Conservation (phyloP, 441 rosid species). For the Eutrema salsugineum region DNA sequence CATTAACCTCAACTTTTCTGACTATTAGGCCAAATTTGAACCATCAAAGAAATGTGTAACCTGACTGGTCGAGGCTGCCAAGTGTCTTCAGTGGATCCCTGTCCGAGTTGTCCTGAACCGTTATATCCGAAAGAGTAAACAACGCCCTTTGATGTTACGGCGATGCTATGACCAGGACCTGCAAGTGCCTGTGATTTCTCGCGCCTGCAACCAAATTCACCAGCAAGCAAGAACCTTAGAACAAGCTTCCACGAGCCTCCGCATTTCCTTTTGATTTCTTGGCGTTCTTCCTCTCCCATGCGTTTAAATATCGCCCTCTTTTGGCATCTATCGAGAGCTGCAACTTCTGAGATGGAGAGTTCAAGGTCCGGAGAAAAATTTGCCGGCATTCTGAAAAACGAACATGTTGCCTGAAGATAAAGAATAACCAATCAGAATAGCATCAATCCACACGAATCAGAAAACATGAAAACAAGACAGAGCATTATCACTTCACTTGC, state of each 20-base stretch:
- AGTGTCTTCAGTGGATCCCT: slow-evolving; percentile 69
- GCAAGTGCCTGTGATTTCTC: slow-evolving; percentile 92
- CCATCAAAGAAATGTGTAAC: slow-evolving; percentile 44
- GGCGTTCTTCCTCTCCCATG: slow-evolving; percentile 62
- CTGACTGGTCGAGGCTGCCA: slow-evolving; percentile 81
- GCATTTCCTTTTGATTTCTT: slow-evolving; percentile 59
- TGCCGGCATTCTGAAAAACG: slow-evolving; percentile 90
- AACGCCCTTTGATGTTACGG: slow-evolving; percentile 65
- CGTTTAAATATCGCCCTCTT: slow-evolving; percentile 70
- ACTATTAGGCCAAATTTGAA: slow-evolving; percentile 26
- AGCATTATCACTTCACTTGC: slow-evolving; percentile 45
- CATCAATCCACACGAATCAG: slow-evolving; percentile 34
- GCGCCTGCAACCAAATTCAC: slow-evolving; percentile 82
- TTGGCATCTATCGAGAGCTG: slow-evolving; percentile 87
- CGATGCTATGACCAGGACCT: slow-evolving; percentile 90
- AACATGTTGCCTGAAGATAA: slow-evolving; percentile 77
- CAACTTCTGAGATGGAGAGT: slow-evolving; percentile 81
- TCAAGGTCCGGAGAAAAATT: slow-evolving; percentile 69
- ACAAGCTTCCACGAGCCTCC: slow-evolving; percentile 97
- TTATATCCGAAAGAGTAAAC: slow-evolving; percentile 85
- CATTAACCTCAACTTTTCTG: slow-evolving; percentile 37
- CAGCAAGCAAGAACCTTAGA: slow-evolving; percentile 69
- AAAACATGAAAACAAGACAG: slow-evolving; percentile 1
- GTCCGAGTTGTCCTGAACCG: slow-evolving; percentile 84
- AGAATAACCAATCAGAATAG: slow-evolving; percentile 43